Conservation (phyloP, 768 basidiomycete species). For the Podaxis sp. region DNA sequence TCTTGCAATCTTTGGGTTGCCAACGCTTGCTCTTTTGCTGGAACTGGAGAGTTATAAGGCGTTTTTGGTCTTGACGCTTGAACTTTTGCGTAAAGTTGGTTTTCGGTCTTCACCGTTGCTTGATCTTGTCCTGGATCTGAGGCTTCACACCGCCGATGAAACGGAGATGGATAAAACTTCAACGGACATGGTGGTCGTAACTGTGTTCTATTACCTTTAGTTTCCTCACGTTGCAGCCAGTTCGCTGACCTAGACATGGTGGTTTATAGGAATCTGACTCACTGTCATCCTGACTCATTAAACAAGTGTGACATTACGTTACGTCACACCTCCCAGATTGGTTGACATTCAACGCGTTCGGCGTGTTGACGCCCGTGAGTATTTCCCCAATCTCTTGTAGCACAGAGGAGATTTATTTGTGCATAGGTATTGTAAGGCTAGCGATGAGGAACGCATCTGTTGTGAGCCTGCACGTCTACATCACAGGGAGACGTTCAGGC, state of each 20-base stretch:
- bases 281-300: background rate
- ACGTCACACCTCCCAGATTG: background rate
- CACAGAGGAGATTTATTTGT: background rate
- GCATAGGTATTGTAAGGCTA: background rate
- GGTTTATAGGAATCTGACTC: conserved; percentile 14
- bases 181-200: background rate
- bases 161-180: background rate
- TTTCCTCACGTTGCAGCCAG: background rate
- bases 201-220: background rate
- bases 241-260: conserved; percentile 8
- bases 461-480: too few species aligned
- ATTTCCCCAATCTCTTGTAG: background rate
- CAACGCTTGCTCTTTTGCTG: background rate
- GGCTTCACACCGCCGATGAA: background rate
- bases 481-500: too few species aligned
- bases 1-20: background rate
- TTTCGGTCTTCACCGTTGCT: background rate
- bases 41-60: background rate
- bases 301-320: background rate
- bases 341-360: background rate
- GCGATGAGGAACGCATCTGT: too few species aligned
- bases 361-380: background rate
- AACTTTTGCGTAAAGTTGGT: background rate
- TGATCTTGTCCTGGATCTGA: background rate
- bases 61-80: background rate